Conservation (phyloP, 345 rosid species). For the Angophora floribunda region DNA sequence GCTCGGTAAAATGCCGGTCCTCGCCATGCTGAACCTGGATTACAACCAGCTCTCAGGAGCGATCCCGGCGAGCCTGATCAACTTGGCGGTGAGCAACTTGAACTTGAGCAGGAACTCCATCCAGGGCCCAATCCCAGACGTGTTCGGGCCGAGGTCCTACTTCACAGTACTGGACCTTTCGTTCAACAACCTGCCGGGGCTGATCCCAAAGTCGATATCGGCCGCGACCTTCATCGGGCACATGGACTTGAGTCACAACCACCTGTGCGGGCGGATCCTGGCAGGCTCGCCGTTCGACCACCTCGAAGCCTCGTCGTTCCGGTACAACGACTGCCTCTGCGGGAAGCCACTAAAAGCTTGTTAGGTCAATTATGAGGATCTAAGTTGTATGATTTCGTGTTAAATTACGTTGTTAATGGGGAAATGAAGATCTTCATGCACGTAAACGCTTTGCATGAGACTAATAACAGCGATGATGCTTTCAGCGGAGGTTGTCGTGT, state of each 20-base stretch:
- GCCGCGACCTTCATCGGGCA: conserved; percentile 27
- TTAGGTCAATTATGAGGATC: not conserved
- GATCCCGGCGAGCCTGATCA: conserved; percentile 9
- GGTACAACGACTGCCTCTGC: conserved; percentile 27
- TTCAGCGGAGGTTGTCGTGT: not conserved
- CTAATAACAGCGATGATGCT: not conserved
- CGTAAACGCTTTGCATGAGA: not conserved
- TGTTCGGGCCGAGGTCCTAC: conserved; percentile 19
- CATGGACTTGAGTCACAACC: conserved; percentile 40
- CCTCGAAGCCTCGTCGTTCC: conserved; percentile 32
- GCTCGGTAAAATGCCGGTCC: conserved; percentile 29
- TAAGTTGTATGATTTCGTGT: not conserved
- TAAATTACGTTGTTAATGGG: not conserved
- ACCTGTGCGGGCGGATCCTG: conserved; percentile 28
- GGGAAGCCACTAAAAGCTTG: conserved; percentile 32
- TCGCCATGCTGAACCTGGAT: conserved; percentile 30
- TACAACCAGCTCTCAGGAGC: conserved; percentile 11
- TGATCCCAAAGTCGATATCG: conserved; percentile 16
- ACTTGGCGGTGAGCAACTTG: conserved; percentile 16
- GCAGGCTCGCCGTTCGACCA: conserved; percentile 26
- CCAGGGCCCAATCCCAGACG: conserved; percentile 17
- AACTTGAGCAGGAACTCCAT: conserved; percentile 26
- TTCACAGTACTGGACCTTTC: conserved; percentile 35
- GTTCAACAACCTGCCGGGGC: conserved; percentile 20
- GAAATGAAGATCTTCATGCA: not conserved